These are phyloP conservation scores for Maudiozyma bulderi DNA, from an alignment of 805 yeast genomes.

Conservation along the genomic window DNA sequence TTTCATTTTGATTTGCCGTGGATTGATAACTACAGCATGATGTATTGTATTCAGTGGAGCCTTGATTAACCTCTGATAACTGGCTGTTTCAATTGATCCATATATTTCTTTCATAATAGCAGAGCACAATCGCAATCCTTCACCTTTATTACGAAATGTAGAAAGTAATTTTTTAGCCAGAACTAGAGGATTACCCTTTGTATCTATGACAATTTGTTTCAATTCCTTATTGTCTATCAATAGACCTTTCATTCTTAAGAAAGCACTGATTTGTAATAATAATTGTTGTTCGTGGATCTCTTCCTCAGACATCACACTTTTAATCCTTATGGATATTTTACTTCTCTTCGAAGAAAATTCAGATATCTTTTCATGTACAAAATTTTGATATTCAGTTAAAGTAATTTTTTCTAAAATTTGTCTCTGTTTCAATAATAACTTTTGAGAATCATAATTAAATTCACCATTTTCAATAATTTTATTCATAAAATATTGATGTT, in stretches of 20 bases:
- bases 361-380: slow-evolving; percentile 31
- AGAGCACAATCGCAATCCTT: slow-evolving; percentile 30
- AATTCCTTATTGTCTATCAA: slow-evolving; percentile 35
- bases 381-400: slow-evolving; percentile 27
- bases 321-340: slow-evolving; percentile 35
- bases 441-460: slow-evolving; percentile 27
- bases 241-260: slow-evolving; percentile 39
- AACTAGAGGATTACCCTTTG: slow-evolving; percentile 31
- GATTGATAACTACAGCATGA: background rate
- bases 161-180: slow-evolving; percentile 32
- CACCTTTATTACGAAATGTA: slow-evolving; percentile 36
- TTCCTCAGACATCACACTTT: slow-evolving; percentile 30
- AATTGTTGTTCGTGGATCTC: slow-evolving; percentile 31
- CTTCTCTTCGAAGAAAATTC: slow-evolving; percentile 31
- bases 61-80: slow-evolving; percentile 3
- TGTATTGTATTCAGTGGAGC: background rate
- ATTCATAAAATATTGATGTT: slow-evolving; percentile 42
- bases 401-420: slow-evolving; percentile 27
- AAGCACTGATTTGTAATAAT: slow-evolving; percentile 34
- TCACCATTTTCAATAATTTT: slow-evolving; percentile 39
- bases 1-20: background rate
- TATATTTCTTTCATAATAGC: slow-evolving; percentile 29
- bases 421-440: slow-evolving; percentile 29
- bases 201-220: slow-evolving; percentile 29
- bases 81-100: slow-evolving; percentile 15